Evolutionary conservation across 768 basidiomycete genomes (phyloP).

Genomic region (Flagelloscypha sp.): DNA sequence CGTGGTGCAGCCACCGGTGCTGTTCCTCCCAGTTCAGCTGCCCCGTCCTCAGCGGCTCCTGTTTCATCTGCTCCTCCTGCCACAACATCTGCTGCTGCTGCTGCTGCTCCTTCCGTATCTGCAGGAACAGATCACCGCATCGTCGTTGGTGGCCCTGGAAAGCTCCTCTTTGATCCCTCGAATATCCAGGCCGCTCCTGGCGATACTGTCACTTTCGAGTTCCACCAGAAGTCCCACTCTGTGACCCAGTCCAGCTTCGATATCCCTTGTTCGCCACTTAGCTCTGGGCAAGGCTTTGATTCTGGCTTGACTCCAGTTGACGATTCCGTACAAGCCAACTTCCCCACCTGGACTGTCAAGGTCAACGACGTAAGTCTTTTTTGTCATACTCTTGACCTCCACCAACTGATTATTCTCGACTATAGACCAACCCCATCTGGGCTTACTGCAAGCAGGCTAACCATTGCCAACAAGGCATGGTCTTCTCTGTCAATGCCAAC

Average conservation of each 20-base stretch:
- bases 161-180: constrained; percentile 31
- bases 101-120: constrained; percentile 14
- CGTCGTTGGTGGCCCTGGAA: constrained; percentile 29
- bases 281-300: constrained; percentile 28
- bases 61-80: constrained; percentile 16
- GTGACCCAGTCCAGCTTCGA: constrained; percentile 33
- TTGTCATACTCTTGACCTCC: background rate
- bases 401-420: constrained; percentile 3
- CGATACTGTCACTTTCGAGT: constrained; percentile 42
- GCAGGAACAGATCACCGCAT: constrained; percentile 28
- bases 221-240: constrained; percentile 34
- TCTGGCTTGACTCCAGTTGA: constrained; percentile 45
- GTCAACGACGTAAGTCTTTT: constrained; percentile 40
- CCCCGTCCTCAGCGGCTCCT: constrained; percentile 14
- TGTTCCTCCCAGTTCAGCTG: constrained; percentile 9
- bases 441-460: constrained; percentile 40
- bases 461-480: constrained; percentile 55
- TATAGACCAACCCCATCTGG: constrained; percentile 47
- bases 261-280: constrained; percentile 30
- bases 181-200: constrained; percentile 39
- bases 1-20: constrained; percentile 39
- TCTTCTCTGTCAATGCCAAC: constrained; percentile 48
- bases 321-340: constrained; percentile 28
- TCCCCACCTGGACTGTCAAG: constrained; percentile 45
- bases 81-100: constrained; percentile 18